Base-by-base conservation (phyloP, 257 asterid species). In the Scutellaria minor region DNA sequence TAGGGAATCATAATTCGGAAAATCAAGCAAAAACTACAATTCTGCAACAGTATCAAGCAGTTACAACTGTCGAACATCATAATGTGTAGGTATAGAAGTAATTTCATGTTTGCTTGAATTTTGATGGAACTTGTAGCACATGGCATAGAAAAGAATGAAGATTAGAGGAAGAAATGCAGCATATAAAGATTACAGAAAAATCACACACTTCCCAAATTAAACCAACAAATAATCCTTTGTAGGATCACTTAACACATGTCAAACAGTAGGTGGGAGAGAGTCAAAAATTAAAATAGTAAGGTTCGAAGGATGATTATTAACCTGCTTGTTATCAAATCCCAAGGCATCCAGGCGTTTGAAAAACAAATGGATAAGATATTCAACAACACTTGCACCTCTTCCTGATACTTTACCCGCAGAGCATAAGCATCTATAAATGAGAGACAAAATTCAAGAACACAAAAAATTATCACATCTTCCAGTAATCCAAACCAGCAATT, bases 311-410 rank as follows among this genome's bases (percentile, higher is more conserved):
- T 61, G 73, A 55, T 57, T 72, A 85, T 70, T 14, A 76, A 95
- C 99, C 99, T 95, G 96, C 75, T 90, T 86, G 79, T 90, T 87
- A 75, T 88, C 89, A 12, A 90, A 83, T 63, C 96, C 97, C 70
- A 92, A 81, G 66, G 93, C 84, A 71, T 83, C 96, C 71, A 95
- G 81, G 78, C 90, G 97, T 77, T 87, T 95, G 82, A 71, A 83
- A 78, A 95, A 92, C 80, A 95, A 74, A 82, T 83, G 90, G 66
- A 92, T 85, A 85, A 95, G 99, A 79, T 88, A 89, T 78, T 88
- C 90, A 73, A 95, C 82, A 66, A 85, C 86, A 83, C 72, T 73
- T 58, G 89, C 85, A 59, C 99, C 95, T 86, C 84, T 92, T 68
- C 96, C 98, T 18, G 96, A 80, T 66, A 92, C 89, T 85, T 89